A percentile compares a stretch with the other conserved stretches of the same genome.
phyloP scores from a whole-genome alignment of 257 asterid genomes.

The Fraxinus cuspidata region DNA sequence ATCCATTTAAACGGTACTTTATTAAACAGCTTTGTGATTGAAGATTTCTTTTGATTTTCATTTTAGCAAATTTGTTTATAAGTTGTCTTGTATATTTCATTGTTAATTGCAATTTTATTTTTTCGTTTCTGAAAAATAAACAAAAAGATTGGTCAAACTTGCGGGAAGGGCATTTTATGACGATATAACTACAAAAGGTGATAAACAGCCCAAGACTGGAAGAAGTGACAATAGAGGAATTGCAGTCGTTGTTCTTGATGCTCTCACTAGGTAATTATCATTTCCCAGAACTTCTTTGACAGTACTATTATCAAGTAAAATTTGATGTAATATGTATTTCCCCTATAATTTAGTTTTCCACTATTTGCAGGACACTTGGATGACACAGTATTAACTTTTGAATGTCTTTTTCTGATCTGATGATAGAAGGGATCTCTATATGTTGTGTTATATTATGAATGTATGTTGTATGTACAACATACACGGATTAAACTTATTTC shows the following conservation, averaged over 20 bases:
- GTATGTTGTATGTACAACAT: background rate
- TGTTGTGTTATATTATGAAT: background rate
- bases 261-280: constrained; percentile 72
- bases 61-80: background rate
- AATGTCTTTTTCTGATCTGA: background rate
- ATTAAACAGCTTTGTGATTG: background rate
- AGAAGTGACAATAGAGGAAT: constrained; percentile 92
- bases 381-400: background rate
- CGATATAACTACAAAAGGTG: constrained; percentile 83
- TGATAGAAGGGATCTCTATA: background rate
- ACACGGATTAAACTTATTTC: background rate
- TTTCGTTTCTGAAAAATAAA: constrained; percentile 6
- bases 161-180: constrained; percentile 94
- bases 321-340: background rate
- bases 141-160: constrained; percentile 74
- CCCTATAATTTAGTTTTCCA: background rate
- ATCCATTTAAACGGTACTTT: constrained; percentile 35
- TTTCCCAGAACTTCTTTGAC: background rate
- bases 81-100: background rate
- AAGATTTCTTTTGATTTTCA: background rate
- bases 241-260: constrained; percentile 93
- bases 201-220: constrained; percentile 78
- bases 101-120: background rate
- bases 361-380: background rate
- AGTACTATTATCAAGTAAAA: background rate